Conservation (phyloP, 2,329 filamentous ascomycete species). For the Cercospora citrullina region DNA sequence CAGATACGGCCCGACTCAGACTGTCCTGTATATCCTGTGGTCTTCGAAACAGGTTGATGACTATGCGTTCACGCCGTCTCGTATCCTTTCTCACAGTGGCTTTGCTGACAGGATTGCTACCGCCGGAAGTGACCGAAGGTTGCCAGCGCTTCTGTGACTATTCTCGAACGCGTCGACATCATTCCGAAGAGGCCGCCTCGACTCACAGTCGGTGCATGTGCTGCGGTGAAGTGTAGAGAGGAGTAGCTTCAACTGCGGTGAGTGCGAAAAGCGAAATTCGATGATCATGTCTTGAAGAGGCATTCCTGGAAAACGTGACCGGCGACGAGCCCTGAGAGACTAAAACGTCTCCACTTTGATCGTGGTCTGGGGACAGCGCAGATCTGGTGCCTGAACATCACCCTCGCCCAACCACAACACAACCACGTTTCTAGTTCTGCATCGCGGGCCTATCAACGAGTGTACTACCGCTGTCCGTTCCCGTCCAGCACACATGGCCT, state of each 20-base stretch:
- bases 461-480: not conserved
- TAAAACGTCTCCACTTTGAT: not conserved
- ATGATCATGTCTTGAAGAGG: constrained; percentile 5
- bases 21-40: not conserved
- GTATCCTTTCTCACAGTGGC: not conserved
- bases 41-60: not conserved
- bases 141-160: not conserved
- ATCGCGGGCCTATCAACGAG: not conserved
- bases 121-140: not conserved
- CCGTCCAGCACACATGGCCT: not conserved
- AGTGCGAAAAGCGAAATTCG: not conserved
- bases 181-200: not conserved
- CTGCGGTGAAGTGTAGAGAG: not conserved
- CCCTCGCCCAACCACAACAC: not conserved
- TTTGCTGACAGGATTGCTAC: constrained; percentile 5
- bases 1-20: not conserved
- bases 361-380: not conserved
- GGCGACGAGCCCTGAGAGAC: not conserved
- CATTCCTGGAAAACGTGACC: not conserved
- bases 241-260: not conserved
- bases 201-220: not conserved
- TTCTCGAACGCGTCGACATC: not conserved
- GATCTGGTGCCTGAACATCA: constrained; percentile 3
- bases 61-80: not conserved
- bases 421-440: constrained; percentile 1